phyloP scores from a whole-genome alignment of 2,329 filamentous ascomycete species.

The Gnomoniopsis smithogilvyi region DNA sequence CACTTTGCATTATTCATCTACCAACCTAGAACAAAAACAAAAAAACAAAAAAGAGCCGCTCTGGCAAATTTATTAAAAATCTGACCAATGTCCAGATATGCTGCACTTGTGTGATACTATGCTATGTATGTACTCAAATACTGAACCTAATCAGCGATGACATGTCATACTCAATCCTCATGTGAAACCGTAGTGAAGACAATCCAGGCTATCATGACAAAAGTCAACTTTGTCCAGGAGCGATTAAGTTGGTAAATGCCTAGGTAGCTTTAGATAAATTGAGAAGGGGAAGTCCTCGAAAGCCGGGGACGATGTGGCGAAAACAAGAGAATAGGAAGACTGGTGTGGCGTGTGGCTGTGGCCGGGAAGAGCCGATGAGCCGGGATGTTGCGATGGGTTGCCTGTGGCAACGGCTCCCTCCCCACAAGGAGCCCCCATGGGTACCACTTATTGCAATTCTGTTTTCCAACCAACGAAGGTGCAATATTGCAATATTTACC shows the following conservation, averaged over 20 bases:
- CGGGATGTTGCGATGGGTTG: background rate
- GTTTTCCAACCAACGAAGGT: background rate
- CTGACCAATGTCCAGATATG: background rate
- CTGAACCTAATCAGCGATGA: too few relatives aligned
- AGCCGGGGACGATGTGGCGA: background rate
- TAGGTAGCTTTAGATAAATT: too few relatives aligned
- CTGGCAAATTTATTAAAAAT: background rate
- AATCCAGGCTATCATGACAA: too few relatives aligned
- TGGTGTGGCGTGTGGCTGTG: background rate
- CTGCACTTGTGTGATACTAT: background rate
- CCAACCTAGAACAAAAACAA: conserved; percentile 10
- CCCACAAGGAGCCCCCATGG: background rate
- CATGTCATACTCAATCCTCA: too few relatives aligned
- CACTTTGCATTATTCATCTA: too few relatives aligned
- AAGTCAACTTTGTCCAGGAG: too few relatives aligned
- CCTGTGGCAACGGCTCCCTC: background rate
- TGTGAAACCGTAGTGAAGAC: too few relatives aligned
- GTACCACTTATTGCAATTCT: background rate
- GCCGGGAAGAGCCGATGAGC: background rate
- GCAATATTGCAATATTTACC: conserved; percentile 11
- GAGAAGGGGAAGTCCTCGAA: too few relatives aligned
- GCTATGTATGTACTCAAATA: too few relatives aligned
- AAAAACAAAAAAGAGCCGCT: conserved; percentile 7
- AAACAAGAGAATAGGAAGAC: background rate
- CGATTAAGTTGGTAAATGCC: too few relatives aligned